Base-by-base conservation (phyloP, 108 stramenopile genomes). In the Stephanodiscus minutulus region DNA sequence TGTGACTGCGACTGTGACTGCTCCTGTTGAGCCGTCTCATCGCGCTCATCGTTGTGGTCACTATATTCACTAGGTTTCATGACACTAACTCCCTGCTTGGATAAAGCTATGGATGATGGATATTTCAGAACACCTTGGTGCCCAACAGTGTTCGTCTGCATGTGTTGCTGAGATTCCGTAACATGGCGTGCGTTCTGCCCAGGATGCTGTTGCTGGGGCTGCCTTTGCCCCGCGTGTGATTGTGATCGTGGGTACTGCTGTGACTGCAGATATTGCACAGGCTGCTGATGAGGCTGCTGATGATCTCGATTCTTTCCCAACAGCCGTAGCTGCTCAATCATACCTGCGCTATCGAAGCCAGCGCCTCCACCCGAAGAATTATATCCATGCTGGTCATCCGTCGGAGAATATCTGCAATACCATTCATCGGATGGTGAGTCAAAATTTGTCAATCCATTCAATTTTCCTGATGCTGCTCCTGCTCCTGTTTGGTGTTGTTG, bases 391-490 rank as follows among this genome's bases (percentile, higher is more conserved):
- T 35, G 37, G 36, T n/a, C 57, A 36, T 37, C n/a, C n/a, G 50
- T 1, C 5, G n/a, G 50, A 21, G 17, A 20, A 58, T 56, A 18
- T 57, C 28, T 22, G 11, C 39, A n/a, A 39, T 60, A 18, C 59
- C 59, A 60, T 60, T 60, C 59, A 60, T 60, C 59, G n/a, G 59
- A 60, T 1, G 59, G 77, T 24, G 70, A 66, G 25, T 72, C 70
- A 31, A 66, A 33, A 72, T 47, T 49, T 39, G 43, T 68, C 67
- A 44, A 57, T 54, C 59, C 39, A 60, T 36, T 41, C 1, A 36
- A 21, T 43, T 37, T 39, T 36, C 18, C 20, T 41, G 59, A 5
- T 18, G 59, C 3, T 18, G 13, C 17, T 41, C 39, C 0, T 18
- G 59, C 3, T 18, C 4, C 17, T 60, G 59, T 0, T 17, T 6